Base-by-base conservation (phyloP, 257 asterid genomes). In the Capsicum chinense region DNA sequence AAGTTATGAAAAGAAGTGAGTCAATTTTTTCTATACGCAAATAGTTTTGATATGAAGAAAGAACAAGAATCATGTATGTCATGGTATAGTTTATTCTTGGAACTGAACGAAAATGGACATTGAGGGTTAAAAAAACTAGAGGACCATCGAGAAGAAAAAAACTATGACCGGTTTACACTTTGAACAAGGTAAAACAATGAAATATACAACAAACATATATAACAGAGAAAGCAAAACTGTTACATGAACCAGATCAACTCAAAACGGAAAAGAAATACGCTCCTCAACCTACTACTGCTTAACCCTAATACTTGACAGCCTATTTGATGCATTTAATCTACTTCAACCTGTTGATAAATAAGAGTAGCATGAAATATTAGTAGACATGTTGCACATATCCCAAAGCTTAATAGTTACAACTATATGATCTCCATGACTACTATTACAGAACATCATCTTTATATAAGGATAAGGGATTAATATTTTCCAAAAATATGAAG, bases 1-100 rank as follows among this genome's bases (percentile, higher is more conserved):
- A 73, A 17, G 83, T 81, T 69, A 78, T 74, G 71, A 83, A 47
- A 56, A 83, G 14, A 56, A 88, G 66, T 70, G 85, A 35, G 47
- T 26, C 73, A 71, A 56, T 73, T 58, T 71, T 70, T 83, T 17
- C 80, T 76, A 26, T 7, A 76, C 21, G 81, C 48, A 76, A 76
- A 76, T 13, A 52, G 81, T 35, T 52, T 12, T 74, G 62, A 44
- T 74, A 13, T 50, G 21, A 0, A 74, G 59, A 50, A 74, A 35
- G 21, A 67, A 39, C 26, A 68, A 68, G 44, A 68, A 37, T 35
- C 80, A 19, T 19, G 80, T 50, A 74, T 19, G 19, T 0, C 19
- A 74, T 50, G 60, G 80, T 74, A 10, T 44, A 73, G n/a, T 74
- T 48, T 19, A 50, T 48, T 54, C 19, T 9, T 48, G 12, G 80